These are phyloP conservation scores for Spergularia azorica DNA, from an alignment of 179 eudicot species.

Conservation along the genomic window DNA sequence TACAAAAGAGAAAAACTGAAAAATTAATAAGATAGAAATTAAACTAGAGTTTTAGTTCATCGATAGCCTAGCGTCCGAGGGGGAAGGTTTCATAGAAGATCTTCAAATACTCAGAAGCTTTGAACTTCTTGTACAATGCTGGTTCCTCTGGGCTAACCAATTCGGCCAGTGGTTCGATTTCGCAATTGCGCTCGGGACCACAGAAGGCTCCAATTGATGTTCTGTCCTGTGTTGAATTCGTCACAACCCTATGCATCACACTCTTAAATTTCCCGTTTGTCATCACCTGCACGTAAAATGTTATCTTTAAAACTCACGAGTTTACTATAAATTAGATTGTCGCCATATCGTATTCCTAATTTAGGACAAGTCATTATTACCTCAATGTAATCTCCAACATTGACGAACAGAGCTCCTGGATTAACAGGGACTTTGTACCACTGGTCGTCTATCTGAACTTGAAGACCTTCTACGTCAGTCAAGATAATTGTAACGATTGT, in stretches of 20 bases:
- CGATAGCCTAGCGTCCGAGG: conserved; percentile 8
- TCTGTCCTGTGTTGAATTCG: conserved; percentile 43
- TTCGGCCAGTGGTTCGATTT: conserved; percentile 43
- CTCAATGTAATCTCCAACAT: conserved; percentile 18
- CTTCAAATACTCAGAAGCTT: conserved; percentile 12
- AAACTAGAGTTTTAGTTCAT: conserved; percentile 14
- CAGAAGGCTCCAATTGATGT: conserved; percentile 48
- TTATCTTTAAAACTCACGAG: too few species aligned
- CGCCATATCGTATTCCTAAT: too few species aligned
- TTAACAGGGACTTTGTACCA: conserved; percentile 27
- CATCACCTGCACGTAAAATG: not conserved
- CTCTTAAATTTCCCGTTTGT: conserved; percentile 46
- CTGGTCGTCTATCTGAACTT: conserved; percentile 3
- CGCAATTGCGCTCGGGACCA: conserved; percentile 34
- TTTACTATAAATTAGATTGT: too few species aligned
- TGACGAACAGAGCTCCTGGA: conserved; percentile 25
- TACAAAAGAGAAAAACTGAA: too few species aligned
- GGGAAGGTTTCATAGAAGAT: conserved; percentile 18
- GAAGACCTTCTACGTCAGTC: conserved; percentile 18
- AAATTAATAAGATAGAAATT: too few species aligned
- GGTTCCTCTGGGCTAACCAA: conserved; percentile 37
- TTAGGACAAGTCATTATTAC: not conserved
- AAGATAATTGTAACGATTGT: conserved; percentile 14
- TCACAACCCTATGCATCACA: conserved; percentile 55
- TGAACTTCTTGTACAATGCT: conserved; percentile 40